These are phyloP conservation scores for Arabis alpina DNA, from an alignment of 345 rosid species.

Conservation along the genomic window DNA sequence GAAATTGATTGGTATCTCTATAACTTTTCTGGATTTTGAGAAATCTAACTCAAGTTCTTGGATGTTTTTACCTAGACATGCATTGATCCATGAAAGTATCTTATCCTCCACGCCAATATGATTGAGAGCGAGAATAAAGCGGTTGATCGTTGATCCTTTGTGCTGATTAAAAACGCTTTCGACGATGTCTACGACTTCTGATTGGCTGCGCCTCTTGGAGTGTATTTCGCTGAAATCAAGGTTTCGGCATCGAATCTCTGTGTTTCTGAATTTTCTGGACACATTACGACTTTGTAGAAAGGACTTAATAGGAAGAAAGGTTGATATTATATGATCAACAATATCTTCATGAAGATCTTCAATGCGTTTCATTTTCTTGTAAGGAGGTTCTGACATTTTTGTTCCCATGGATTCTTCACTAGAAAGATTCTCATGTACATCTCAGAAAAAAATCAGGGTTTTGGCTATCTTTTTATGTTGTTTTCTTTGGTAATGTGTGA, in stretches of 20 bases:
- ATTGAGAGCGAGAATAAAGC: not conserved
- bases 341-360: not conserved
- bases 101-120: not conserved
- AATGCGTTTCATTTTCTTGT: not conserved
- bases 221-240: constrained; percentile 9
- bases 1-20: too few species aligned
- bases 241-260: not conserved
- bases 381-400: constrained; percentile 9
- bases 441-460: not conserved
- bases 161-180: not conserved
- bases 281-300: not conserved
- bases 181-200: not conserved
- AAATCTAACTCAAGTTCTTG: too few species aligned
- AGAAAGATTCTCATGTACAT: too few species aligned
- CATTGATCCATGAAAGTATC: constrained; percentile 1
- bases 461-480: not conserved
- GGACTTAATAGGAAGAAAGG: not conserved
- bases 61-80: not conserved
- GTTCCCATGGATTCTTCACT: not conserved
- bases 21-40: too few species aligned
- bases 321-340: not conserved
- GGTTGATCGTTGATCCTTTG: not conserved
- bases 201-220: not conserved
- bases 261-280: not conserved
- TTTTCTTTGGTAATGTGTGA: not conserved